Conservation (phyloP, 23 red algal genomes). For the Gracilaria domingensis region DNA sequence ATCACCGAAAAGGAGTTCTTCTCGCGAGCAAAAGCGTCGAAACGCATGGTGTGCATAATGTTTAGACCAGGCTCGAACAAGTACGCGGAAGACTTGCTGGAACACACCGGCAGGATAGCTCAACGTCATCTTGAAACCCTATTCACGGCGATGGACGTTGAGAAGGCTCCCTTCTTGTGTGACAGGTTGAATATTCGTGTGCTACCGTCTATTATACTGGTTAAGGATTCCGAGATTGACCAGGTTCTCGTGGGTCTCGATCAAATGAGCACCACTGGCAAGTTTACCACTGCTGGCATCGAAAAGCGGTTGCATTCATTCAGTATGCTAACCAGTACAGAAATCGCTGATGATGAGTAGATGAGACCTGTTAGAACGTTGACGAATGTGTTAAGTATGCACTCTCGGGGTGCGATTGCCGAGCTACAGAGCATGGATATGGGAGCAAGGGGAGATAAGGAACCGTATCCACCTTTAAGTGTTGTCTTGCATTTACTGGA, state of each 20-base stretch:
- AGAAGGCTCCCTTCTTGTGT: slow-evolving; percentile 83
- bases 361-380: not conserved
- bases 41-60: slow-evolving; percentile 77
- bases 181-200: slow-evolving; percentile 78
- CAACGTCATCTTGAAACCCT: slow-evolving; percentile 81
- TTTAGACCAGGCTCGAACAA: slow-evolving; percentile 55
- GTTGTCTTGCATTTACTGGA: too few species aligned
- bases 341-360: slow-evolving; percentile 69
- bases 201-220: slow-evolving; percentile 78
- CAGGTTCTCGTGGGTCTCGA: slow-evolving; percentile 82
- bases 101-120: slow-evolving; percentile 66
- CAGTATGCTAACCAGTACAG: slow-evolving; percentile 74
- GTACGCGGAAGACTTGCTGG: slow-evolving; percentile 71
- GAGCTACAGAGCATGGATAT: too few species aligned
- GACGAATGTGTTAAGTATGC: too few species aligned
- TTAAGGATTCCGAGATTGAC: slow-evolving; percentile 76
- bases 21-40: slow-evolving; percentile 45
- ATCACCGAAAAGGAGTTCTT: slow-evolving; percentile 79
- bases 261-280: slow-evolving; percentile 62
- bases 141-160: slow-evolving; percentile 78
- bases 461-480: too few species aligned
- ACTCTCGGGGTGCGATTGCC: too few species aligned
- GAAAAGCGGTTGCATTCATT: slow-evolving; percentile 64
- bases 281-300: slow-evolving; percentile 58
- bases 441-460: too few species aligned